Base-by-base conservation (phyloP, 495 filamentous ascomycete species). In the Daldinia childiae region DNA sequence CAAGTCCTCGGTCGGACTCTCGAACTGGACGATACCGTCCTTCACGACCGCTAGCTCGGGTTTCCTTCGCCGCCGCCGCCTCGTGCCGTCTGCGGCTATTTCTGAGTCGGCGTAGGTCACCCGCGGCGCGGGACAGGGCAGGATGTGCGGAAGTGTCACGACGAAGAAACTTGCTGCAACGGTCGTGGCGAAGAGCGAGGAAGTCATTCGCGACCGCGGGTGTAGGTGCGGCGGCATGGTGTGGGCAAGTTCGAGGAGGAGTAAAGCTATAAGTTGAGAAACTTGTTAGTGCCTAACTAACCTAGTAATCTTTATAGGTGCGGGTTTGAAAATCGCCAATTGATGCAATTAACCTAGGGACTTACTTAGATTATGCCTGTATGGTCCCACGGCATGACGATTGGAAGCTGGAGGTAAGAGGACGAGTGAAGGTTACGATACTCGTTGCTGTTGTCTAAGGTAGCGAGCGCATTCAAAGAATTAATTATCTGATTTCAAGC, bases 171-270 rank as follows among this genome's bases (percentile, higher is more conserved):
- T 93, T 24, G 92, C 88, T n/a, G 91, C 83, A 38, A 98, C 86
- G n/a, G 94, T 98, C n/a, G 90, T 92, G 52, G 93, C 92, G 83
- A 99, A 99, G 29, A 99, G 90, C 27, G 93, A 93, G 55, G 89
- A 92, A 66, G 95, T 99, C 78, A 91, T 89, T 76, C 92, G 90
- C 57, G 94, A 97, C 73, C 93, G 89, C 6, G 95, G 95, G 80
- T 99, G 95, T 30, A 99, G 91, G 82, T 92, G 90, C 38, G 93
- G 92, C 59, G 94, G 91, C 93, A 97, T 97, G 61, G 66, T 32
- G 6, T 17, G 54, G 32, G 43, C 3, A 57, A 24, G 8, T 38
- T 58, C 26, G 24, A 66, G 43, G 32, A 8, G 27, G 58, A 17
- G 65, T 54, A 21, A 50, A 45, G 65, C 30, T 45, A 36, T 38